phyloP scores from a whole-genome alignment of 306 rosid species.

The Potentilla sterilis region DNA sequence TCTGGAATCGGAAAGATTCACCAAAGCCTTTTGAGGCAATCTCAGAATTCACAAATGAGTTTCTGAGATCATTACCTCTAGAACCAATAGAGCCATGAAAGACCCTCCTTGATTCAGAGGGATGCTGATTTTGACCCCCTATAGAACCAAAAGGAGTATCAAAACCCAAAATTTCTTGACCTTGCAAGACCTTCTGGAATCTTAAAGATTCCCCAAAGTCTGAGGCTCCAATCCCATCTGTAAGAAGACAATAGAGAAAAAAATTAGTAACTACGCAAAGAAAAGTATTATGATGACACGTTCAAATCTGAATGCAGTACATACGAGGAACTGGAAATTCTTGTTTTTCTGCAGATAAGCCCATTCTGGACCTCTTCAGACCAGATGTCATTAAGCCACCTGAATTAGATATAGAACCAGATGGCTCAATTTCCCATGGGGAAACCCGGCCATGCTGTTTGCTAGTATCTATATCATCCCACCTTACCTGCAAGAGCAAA shows the following conservation, averaged over 20 bases:
- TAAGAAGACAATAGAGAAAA: conserved; percentile 1
- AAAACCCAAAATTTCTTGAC: conserved; percentile 94
- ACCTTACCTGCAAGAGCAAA: conserved; percentile 65
- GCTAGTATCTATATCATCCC: conserved; percentile 73
- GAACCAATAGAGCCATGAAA: conserved; percentile 57
- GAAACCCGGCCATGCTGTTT: conserved; percentile 92
- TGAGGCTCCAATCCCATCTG: conserved; percentile 82
- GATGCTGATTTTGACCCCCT: conserved; percentile 44
- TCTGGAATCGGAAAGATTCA: conserved; percentile 81
- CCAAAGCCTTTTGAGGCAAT: conserved; percentile 64
- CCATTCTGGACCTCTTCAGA: conserved; percentile 81
- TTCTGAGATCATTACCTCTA: conserved; percentile 54
- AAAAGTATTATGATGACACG: background rate
- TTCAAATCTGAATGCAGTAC: conserved; percentile 20
- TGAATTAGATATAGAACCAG: conserved; percentile 63
- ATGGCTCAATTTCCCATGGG: conserved; percentile 97
- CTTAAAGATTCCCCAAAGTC: conserved; percentile 94
- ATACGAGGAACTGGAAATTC: conserved; percentile 78
- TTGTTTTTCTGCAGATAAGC: conserved; percentile 46
- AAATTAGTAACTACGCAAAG: conserved; percentile 15
- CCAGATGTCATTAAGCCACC: conserved; percentile 59
- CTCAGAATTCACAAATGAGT: conserved; percentile 46
- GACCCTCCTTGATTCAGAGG: conserved; percentile 62
- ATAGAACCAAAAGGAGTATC: conserved; percentile 56
- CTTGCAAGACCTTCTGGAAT: conserved; percentile 99